Base-by-base conservation (phyloP, 257 asterid genomes). In the Plantago major region DNA sequence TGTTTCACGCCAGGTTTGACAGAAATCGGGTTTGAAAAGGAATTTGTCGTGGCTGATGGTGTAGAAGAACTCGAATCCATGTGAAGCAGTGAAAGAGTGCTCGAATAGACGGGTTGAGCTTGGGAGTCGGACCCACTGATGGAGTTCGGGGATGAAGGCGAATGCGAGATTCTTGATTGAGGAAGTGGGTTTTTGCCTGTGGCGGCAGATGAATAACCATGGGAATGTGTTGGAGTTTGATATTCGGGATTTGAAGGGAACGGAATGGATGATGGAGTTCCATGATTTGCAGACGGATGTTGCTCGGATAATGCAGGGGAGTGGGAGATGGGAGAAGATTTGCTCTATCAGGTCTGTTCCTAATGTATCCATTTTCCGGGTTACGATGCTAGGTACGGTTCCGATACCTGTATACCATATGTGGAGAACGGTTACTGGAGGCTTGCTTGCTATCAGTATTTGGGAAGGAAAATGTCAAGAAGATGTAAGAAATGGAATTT, bases 211-310 rank as follows among this genome's bases (percentile, higher is more conserved):
- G 63, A 78, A 71, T 6, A 78, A 37, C 80, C 83, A 74, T 42
- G 83, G 71, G 22, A 55, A 45, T 46, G 42, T 55, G 17, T 46
- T 33, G 50, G 72, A 58, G 50, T 44, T 44, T 2, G 52, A 61
- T 18, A 53, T 51, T 33, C 16, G 65, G 50, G 69, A 46, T 16
- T 53, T 55, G 54, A 78, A 74, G 54, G 80, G 61, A 30, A 53
- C 8, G 26, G 71, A 71, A 0, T 45, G 52, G 10, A 74, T 48
- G 0, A 71, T 58, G 0, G 69, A 68, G 14, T 66, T 51, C 83
- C 83, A 78, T 3, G 9, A 47, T 59, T 78, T 78, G 76, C 73
- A 78, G 26, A 74, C 81, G 8, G 68, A 68, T 11, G 83, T n/a
- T 7, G 83, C 80, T 11, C 63, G 52, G 22, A 78, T 28, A 5